Conservation (phyloP, 345 rosid species). For the Camelina hispida region DNA sequence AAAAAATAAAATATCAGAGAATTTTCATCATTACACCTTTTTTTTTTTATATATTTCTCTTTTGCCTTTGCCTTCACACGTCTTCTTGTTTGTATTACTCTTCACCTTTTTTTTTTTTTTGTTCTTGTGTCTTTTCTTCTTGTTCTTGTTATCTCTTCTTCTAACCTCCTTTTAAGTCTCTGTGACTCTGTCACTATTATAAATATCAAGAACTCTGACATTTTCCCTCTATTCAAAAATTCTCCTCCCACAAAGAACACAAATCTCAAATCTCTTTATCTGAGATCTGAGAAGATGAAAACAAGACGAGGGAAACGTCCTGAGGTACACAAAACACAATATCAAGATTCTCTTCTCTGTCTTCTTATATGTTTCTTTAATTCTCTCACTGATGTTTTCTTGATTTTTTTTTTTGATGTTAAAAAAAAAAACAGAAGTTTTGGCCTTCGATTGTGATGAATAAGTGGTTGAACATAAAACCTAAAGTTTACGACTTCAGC, state of each 20-base stretch:
- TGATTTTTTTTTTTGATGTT: constrained; percentile 1
- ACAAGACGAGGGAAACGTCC: constrained; percentile 64
- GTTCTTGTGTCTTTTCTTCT: constrained; percentile 27
- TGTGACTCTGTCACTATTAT: constrained; percentile 39
- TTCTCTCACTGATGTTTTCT: constrained; percentile 19
- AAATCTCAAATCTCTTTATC: constrained; percentile 12
- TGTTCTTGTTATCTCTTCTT: constrained; percentile 36
- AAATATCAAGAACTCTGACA: constrained; percentile 47
- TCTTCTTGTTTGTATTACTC: constrained; percentile 42
- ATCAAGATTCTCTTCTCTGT: constrained; percentile 11
- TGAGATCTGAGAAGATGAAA: constrained; percentile 51
- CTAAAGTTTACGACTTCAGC: constrained; percentile 80
- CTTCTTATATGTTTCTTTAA: neutral
- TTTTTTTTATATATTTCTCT: neutral
- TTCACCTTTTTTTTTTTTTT: constrained; percentile 1
- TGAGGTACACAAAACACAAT: constrained; percentile 55
- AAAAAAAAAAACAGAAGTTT: constrained; percentile 60
- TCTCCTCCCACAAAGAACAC: constrained; percentile 22
- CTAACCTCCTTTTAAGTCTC: neutral
- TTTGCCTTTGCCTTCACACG: constrained; percentile 34
- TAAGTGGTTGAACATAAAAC: constrained; percentile 95
- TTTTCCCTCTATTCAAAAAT: constrained; percentile 35
- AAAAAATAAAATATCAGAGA: constrained; percentile 43
- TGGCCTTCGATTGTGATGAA: constrained; percentile 98
- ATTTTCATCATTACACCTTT: constrained; percentile 41